phyloP scores from a whole-genome alignment of 2,329 filamentous ascomycete genomes.

The Colletotrichum chrysophilum region DNA sequence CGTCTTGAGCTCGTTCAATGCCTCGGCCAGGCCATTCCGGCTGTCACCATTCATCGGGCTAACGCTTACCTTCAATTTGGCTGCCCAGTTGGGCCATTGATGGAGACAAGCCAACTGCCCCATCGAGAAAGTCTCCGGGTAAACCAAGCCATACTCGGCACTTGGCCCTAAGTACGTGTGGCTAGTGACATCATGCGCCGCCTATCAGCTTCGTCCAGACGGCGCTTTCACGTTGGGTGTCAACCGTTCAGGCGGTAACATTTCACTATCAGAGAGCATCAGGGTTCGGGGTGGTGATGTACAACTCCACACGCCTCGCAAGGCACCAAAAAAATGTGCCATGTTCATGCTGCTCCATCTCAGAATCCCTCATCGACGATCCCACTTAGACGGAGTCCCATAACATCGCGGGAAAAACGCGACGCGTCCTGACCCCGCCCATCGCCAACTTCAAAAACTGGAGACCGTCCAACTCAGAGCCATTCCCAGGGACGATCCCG shows the following conservation, averaged over 20 bases:
- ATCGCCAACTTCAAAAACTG: background rate
- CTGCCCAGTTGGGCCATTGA: background rate
- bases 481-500: conserved; percentile 6
- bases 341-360: background rate
- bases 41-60: background rate
- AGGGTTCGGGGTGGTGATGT: background rate
- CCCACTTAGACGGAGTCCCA: background rate
- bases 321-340: background rate
- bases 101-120: conserved; percentile 11
- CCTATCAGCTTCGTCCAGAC: background rate
- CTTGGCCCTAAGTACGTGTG: background rate
- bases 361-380: background rate
- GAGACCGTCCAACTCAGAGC: background rate
- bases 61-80: background rate
- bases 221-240: background rate
- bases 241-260: background rate
- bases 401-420: conserved; percentile 1
- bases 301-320: background rate
- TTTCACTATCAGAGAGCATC: background rate
- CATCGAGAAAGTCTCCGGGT: conserved; percentile 3
- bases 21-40: background rate
- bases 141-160: conserved; percentile 14
- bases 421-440: conserved; percentile 3
- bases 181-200: conserved; percentile 9
- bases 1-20: background rate